A percentile compares a stretch with the other conserved stretches of the same genome.
These are phyloP conservation scores for Mallotus repandus DNA, from an alignment of 441 rosid genomes.

Conservation along the genomic window DNA sequence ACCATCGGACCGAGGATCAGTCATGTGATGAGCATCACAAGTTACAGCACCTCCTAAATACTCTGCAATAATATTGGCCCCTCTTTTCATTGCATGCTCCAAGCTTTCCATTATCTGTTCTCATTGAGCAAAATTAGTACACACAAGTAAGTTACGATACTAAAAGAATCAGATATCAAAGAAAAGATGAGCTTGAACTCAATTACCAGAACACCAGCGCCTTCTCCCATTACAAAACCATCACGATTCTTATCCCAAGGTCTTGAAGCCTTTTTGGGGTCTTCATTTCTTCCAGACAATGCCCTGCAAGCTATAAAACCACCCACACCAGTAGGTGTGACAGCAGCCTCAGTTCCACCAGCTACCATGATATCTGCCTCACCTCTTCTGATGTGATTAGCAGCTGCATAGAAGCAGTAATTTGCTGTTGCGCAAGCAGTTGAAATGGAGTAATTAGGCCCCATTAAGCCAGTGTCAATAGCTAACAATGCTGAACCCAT, in stretches of 20 bases:
- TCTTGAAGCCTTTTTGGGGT: conserved; percentile 57
- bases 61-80: conserved; percentile 62
- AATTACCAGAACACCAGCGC: conserved; percentile 58
- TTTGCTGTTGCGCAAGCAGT: conserved; percentile 77
- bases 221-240: conserved; percentile 77
- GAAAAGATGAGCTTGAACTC: not conserved
- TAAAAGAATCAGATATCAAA: not conserved
- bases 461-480: conserved; percentile 68
- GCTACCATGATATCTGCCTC: conserved; percentile 64
- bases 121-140: not conserved
- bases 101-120: conserved; percentile 67
- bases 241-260: conserved; percentile 73
- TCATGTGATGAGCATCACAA: conserved; percentile 77
- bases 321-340: conserved; percentile 48
- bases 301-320: conserved; percentile 68
- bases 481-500: conserved; percentile 72
- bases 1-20: conserved; percentile 63
- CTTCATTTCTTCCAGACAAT: conserved; percentile 56
- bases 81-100: conserved; percentile 70
- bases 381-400: conserved; percentile 68
- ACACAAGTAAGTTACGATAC: not conserved
- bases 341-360: conserved; percentile 65
- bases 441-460: conserved; percentile 71
- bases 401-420: conserved; percentile 64
- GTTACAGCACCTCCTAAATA: conserved; percentile 63